phyloP scores from a whole-genome alignment of 768 basidiomycete species.

The Kwoniella bestiolae region DNA sequence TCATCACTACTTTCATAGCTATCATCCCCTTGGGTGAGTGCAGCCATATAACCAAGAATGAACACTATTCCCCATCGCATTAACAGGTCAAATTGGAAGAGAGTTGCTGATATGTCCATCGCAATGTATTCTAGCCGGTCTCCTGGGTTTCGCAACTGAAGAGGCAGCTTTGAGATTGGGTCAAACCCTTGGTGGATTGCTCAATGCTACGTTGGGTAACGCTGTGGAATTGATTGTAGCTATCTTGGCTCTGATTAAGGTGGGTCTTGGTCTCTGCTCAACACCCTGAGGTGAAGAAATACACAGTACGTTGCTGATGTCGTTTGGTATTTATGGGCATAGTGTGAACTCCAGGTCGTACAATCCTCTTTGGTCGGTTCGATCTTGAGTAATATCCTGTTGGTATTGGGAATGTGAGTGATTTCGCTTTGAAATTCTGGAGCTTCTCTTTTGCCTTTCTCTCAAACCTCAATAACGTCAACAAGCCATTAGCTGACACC shows the following conservation, averaged over 20 bases:
- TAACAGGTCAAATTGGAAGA: too few species aligned
- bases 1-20: slow-evolving; percentile 62
- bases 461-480: too few species aligned
- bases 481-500: too few species aligned
- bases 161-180: slow-evolving; percentile 61
- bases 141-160: slow-evolving; percentile 65
- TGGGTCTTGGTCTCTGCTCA: slow-evolving; percentile 6
- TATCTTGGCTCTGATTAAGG: slow-evolving; percentile 51
- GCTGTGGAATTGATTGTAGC: slow-evolving; percentile 65
- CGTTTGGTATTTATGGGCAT: background rate
- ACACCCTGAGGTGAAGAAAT: background rate
- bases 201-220: slow-evolving; percentile 66
- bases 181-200: slow-evolving; percentile 63
- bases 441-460: too few species aligned
- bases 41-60: background rate
- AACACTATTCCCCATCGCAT: too few species aligned
- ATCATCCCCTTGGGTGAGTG: slow-evolving; percentile 62
- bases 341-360: slow-evolving; percentile 65
- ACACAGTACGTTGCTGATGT: background rate
- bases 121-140: slow-evolving; percentile 58
- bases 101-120: too few species aligned
- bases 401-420: slow-evolving; percentile 57
- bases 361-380: slow-evolving; percentile 65
- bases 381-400: slow-evolving; percentile 61
- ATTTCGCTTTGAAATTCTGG: too few species aligned